Percentiles rank a stretch among this genome's conserved stretches.
phyloP scores from a whole-genome alignment of 371 early-diverging fungal species.

The Actinomucor elegans region DNA sequence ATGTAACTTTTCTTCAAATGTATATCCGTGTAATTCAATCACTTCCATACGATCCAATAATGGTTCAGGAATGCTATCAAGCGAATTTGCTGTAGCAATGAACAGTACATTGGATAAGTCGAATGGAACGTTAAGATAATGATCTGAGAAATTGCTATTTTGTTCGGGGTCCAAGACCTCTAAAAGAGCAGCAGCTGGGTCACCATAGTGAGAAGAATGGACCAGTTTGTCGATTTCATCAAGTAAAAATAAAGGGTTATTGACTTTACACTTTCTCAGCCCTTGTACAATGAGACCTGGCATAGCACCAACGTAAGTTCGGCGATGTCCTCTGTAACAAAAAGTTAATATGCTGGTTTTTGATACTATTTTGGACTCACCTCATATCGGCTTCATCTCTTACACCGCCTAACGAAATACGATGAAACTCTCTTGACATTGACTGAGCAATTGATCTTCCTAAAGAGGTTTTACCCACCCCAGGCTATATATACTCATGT shows the following conservation, averaged over 20 bases:
- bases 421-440: conserved; percentile 75
- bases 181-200: conserved; percentile 82
- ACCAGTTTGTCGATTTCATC: conserved; percentile 90
- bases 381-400: conserved; percentile 85
- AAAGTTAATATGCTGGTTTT: background rate
- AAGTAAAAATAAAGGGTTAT: conserved; percentile 69
- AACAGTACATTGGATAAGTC: conserved; percentile 82
- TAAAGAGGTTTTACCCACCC: conserved; percentile 83
- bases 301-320: conserved; percentile 87
- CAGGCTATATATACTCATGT: conserved; percentile 44
- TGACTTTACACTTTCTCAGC: conserved; percentile 64
- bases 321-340: conserved; percentile 73
- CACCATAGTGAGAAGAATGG: conserved; percentile 62
- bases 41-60: conserved; percentile 88
- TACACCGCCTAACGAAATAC: conserved; percentile 85
- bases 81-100: conserved; percentile 85
- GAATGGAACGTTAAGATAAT: conserved; percentile 80
- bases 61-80: conserved; percentile 78
- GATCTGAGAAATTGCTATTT: conserved; percentile 74
- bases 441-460: conserved; percentile 79
- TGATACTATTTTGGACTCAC: conserved; percentile 8
- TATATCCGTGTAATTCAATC: conserved; percentile 83
- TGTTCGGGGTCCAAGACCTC: conserved; percentile 91
- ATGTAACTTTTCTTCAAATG: conserved; percentile 74
- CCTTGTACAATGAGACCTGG: conserved; percentile 84